Evolutionary conservation across 176 grass and related monocot genomes (phyloP), one percentile per base, ranked within the genome.

Genomic region (Thinopyrum elongatum): DNA sequence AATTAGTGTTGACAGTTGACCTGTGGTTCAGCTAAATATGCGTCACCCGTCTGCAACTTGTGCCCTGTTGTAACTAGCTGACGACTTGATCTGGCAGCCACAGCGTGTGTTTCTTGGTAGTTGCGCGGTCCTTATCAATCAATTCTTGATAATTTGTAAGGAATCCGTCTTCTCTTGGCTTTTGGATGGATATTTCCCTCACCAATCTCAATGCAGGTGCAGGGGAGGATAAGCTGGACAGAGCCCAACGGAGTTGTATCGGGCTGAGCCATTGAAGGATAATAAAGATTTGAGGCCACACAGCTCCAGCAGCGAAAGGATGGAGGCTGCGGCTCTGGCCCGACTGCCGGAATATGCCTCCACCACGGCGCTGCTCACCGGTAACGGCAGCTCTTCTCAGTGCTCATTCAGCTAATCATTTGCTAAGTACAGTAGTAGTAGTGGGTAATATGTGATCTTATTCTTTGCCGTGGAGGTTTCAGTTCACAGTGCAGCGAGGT

Each of bases 201-300:
- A 90, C 85, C 89, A 87, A 90, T 90, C 84, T 66, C 69, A 75
- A 74, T 14, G 84, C 60, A 66, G 31, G 47, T 1, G 84, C 46
- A 66, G 51, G 8, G 62, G 16, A 78, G 63, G 31, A 65, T 74
- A 79, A 79, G 4, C 34, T 41, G 11, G 46, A 25, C 16, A 73
- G 44, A 23, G 22, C 10, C 15, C 46, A 17, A 49, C 23, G 15
- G 51, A 82, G 39, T 31, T 15, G 57, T 22, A 72, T 55, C 79
- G 51, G 49, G n/a, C 12, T 35, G 31, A 72, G 42, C 74, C 30
- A 13, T 81, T 67, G 55, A n/a, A 84, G 21, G 89, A 65, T 75
- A 81, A 79, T 46, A 25, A 36, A 74, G 58, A 36, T 87, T 87
- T 80, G 22, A 80, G 42, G 23, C 85, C 85, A 84, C 80, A 84